Evolutionary conservation across 495 filamentous ascomycete genomes (phyloP).

Genomic region (Lasiosphaeria ovina): DNA sequence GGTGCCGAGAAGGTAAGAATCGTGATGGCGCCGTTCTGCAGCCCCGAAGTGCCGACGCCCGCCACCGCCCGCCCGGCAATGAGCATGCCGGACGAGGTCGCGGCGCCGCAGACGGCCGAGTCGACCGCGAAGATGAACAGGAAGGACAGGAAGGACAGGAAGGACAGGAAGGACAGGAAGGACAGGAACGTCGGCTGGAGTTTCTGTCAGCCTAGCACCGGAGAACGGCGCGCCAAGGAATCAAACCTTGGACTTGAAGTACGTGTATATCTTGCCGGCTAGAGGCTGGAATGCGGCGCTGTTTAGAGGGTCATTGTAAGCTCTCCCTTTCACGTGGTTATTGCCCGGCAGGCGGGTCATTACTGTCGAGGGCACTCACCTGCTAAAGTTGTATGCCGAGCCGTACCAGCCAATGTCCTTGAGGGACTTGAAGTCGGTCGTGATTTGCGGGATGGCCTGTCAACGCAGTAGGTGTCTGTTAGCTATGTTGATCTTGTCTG

Average conservation of each 20-base stretch:
- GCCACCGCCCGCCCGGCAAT: constrained; percentile 52
- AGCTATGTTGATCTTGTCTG: too few relatives aligned
- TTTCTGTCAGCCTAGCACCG: too few relatives aligned
- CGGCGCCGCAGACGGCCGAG: constrained; percentile 50
- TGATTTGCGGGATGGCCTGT: not conserved
- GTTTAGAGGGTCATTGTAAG: not conserved
- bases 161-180: too few relatives aligned
- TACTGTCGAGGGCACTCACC: not conserved
- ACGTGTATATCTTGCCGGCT: constrained; percentile 40
- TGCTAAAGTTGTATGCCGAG: not conserved
- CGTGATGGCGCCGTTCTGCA: constrained; percentile 48
- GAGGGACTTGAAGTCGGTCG: not conserved
- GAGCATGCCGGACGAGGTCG: constrained; percentile 41
- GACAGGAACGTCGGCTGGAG: too few relatives aligned
- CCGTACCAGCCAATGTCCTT: not conserved
- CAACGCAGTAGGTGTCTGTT: too few relatives aligned
- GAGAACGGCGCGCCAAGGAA: too few relatives aligned
- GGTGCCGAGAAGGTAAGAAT: constrained; percentile 41
- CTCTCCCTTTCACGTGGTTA: not conserved
- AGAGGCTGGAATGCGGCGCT: constrained; percentile 27
- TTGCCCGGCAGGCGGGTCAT: not conserved
- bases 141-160: too few relatives aligned
- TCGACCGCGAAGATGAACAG: constrained; percentile 45
- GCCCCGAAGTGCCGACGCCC: constrained; percentile 41
- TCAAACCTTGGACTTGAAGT: constrained; percentile 31